Conservation (phyloP, 2,329 filamentous ascomycete genomes). For the Triangularia setosa region DNA sequence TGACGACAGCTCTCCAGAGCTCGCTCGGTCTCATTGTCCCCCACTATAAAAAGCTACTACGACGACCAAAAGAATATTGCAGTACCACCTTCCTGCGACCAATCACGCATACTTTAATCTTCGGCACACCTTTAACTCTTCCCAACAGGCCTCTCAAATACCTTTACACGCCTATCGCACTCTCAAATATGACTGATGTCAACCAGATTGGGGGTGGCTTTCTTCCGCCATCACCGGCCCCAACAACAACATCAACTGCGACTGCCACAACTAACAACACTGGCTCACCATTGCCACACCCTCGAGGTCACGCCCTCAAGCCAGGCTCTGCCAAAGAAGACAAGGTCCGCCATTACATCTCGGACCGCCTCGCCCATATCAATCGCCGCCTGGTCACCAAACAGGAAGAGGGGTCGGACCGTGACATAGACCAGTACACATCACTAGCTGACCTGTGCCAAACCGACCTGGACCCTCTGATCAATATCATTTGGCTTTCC, state of each 20-base stretch:
- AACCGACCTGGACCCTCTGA: conserved; percentile 64
- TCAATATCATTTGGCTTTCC: conserved; percentile 82
- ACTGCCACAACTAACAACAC: conserved; percentile 37
- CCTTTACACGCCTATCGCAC: background rate
- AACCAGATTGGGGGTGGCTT: background rate
- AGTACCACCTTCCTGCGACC: background rate
- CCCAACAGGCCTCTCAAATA: no score
- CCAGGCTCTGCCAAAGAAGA: conserved; percentile 59
- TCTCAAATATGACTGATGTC: conserved; percentile 17
- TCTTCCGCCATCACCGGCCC: conserved; percentile 48
- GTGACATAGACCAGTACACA: conserved; percentile 47
- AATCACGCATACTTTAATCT: background rate
- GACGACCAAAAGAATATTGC: background rate
- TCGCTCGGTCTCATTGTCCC: background rate
- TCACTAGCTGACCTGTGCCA: conserved; percentile 66
- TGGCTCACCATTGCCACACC: conserved; percentile 49
- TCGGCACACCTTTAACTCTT: no score
- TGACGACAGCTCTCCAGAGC: background rate
- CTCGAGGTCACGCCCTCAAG: conserved; percentile 48
- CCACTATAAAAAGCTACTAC: background rate
- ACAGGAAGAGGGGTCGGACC: conserved; percentile 34
- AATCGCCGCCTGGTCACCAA: conserved; percentile 57
- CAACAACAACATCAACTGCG: conserved; percentile 44
- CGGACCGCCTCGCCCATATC: conserved; percentile 49
- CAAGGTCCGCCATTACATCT: conserved; percentile 54